Evolutionary conservation across 2,329 filamentous ascomycete genomes (phyloP), one percentile per base, ranked within the genome.

Genomic region (Aspergillus ochraceoroseus): DNA sequence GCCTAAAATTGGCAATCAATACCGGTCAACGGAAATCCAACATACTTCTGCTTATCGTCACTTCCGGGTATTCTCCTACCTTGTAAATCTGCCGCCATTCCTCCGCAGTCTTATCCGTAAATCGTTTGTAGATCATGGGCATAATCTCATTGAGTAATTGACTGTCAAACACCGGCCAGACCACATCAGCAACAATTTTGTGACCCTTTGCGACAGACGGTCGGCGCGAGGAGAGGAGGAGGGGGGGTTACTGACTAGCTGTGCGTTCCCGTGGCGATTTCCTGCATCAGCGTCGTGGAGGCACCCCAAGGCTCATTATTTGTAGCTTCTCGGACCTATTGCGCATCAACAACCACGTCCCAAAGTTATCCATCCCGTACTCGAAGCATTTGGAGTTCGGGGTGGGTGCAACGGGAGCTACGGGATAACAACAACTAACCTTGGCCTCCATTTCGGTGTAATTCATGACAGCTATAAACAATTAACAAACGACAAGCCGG

Each of bases 71-170:
- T n/a, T n/a, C n/a, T n/a, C n/a, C 5, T 57, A 87, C 84, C 74
- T 98, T 98, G 77, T 98, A 98, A 61, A 98, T 98, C 67, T 98
- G 92, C 53, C 92, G 80, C 92, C 92, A 98, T 70, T 98, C 92
- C 64, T 98, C 92, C 41, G 92, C 90, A 5, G 88, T 78, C 73
- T 98, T 98, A 65, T 98, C 92, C 46, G 92, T 98, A 67, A 98
- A 98, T 51, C 92, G 86, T 61, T 94, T 92, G 73, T 98, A 98
- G 62, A 98, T 95, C 87, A 98, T 92, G 52, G 92, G 92, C 92
- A 98, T 98, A 63, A 98, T 96, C 68, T 98, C 92, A 67, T 96
- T 96, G 42, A 98, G 80, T 37, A 89, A 80, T 80, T 95, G 88
- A 65, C 90, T 95, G 61, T 28, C 11, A 32, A 22, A 42, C 38